Conservation (phyloP, 139 green algal species). For the Picochlorum sp. region DNA sequence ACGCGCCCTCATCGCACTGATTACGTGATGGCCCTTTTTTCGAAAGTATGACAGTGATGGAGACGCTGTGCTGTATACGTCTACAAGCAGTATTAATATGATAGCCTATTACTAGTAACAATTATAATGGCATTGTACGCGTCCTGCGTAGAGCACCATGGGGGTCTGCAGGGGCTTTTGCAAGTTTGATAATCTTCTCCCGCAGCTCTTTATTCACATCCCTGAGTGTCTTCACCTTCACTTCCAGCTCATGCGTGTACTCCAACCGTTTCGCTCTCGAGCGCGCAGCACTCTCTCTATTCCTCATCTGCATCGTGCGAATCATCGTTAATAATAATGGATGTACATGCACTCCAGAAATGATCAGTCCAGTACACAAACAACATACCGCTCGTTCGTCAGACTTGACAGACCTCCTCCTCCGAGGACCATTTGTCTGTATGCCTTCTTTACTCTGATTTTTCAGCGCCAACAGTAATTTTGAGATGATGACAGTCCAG, state of each 20-base stretch:
- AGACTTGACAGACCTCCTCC: too few relatives aligned
- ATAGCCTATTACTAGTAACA: neutral
- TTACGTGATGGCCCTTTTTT: too few relatives aligned
- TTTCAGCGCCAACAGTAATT: neutral
- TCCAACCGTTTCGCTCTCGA: slow-evolving; percentile 37
- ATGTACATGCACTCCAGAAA: too few relatives aligned
- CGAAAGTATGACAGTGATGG: too few relatives aligned
- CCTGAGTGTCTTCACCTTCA: slow-evolving; percentile 31
- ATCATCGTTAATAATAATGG: too few relatives aligned
- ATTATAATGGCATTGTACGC: slow-evolving; percentile 23
- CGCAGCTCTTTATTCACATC: slow-evolving; percentile 31
- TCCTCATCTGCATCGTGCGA: slow-evolving; percentile 36
- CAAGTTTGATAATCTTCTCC: slow-evolving; percentile 17
- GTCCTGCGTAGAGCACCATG: slow-evolving; percentile 29
- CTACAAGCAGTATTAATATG: neutral
- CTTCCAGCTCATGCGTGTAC: slow-evolving; percentile 39
- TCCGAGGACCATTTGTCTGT: too few relatives aligned
- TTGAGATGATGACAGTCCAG: slow-evolving; percentile 5
- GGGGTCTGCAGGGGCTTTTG: slow-evolving; percentile 17
- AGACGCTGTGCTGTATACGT: too few relatives aligned
- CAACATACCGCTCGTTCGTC: too few relatives aligned
- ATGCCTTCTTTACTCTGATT: too few relatives aligned
- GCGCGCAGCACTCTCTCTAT: slow-evolving; percentile 43
- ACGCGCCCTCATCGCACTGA: too few relatives aligned
- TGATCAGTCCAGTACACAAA: neutral